Conservation (phyloP, 257 asterid genomes). For the Forsythia suspensa region DNA sequence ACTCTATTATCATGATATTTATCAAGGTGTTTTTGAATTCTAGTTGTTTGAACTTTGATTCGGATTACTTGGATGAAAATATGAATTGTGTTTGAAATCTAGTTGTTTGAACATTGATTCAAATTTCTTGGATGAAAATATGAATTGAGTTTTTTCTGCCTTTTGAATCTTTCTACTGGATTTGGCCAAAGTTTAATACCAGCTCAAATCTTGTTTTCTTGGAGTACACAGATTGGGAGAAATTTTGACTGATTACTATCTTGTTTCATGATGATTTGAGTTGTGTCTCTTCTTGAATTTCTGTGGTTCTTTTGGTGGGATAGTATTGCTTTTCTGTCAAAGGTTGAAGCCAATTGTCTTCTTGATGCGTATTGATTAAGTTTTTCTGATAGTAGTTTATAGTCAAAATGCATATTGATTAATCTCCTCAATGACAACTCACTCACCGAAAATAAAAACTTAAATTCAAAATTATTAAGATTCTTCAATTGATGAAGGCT, state of each 20-base stretch:
- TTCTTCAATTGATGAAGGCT: background rate
- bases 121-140: too few relatives aligned
- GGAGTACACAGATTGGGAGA: background rate
- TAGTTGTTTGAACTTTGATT: constrained; percentile 1
- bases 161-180: background rate
- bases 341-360: too few relatives aligned
- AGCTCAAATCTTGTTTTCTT: background rate
- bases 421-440: too few relatives aligned
- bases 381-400: too few relatives aligned
- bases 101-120: too few relatives aligned
- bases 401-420: too few relatives aligned
- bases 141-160: too few relatives aligned
- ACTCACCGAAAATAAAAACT: too few relatives aligned
- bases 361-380: too few relatives aligned
- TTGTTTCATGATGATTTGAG: background rate
- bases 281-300: background rate
- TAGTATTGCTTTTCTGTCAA: too few relatives aligned
- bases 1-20: too few relatives aligned
- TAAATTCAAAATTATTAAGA: background rate
- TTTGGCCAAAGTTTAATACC: background rate
- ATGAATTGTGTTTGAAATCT: background rate
- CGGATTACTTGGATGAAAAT: background rate
- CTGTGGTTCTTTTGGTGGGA: background rate
- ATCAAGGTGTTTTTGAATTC: background rate
- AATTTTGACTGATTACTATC: background rate